phyloP scores from a whole-genome alignment of 2,329 filamentous ascomycete genomes.

The Exserohilum turcica region DNA sequence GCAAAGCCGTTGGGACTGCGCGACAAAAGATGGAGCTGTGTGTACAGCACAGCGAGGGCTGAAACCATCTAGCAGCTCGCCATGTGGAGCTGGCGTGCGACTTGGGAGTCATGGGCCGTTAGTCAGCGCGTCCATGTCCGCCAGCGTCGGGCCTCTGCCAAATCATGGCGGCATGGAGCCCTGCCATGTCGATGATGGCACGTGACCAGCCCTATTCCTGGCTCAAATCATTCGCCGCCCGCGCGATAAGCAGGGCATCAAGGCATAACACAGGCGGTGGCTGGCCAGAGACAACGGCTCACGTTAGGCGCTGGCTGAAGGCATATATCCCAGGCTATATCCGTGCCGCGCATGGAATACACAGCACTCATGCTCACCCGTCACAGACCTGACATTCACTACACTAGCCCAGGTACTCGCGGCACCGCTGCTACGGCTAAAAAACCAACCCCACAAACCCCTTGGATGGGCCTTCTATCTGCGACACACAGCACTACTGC shows the following conservation, averaged over 20 bases:
- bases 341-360: conserved; percentile 9
- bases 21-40: background rate
- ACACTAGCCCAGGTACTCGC: conserved; percentile 11
- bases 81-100: background rate
- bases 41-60: background rate
- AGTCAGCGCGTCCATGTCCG: background rate
- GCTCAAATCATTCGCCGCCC: conserved; percentile 22
- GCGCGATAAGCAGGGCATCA: conserved; percentile 14
- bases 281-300: background rate
- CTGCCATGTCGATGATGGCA: conserved; percentile 14
- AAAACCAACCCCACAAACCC: background rate
- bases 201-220: conserved; percentile 17
- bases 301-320: background rate
- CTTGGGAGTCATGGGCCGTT: background rate
- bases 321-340: background rate
- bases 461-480: background rate
- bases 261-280: conserved; percentile 2
- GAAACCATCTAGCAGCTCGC: background rate
- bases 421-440: conserved; percentile 1
- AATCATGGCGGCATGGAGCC: background rate
- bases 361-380: too few relatives aligned
- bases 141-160: background rate
- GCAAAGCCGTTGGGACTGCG: too few relatives aligned
- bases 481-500: background rate
- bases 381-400: background rate